Evolutionary conservation across 108 stramenopile genomes (phyloP), one percentile per base, ranked within the genome.

Genomic region (Nannochloropsis gaditana): DNA sequence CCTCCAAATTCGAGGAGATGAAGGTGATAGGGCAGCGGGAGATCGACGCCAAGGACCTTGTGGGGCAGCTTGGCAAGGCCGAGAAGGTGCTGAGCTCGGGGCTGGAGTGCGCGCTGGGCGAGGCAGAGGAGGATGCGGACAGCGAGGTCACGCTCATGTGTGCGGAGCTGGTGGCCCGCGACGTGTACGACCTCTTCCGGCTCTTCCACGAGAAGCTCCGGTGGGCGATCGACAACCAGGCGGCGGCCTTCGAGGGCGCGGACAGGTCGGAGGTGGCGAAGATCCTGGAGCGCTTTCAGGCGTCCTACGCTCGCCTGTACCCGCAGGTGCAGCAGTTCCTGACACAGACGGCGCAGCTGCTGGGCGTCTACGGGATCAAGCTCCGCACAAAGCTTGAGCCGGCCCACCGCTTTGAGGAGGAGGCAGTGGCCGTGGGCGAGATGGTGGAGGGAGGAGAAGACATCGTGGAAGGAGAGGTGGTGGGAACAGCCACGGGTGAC

Each of bases 1-100:
- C 47, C 44, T 88, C 45, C 81, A 84, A 84, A 86, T 91, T 91
- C 82, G 88, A 90, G 89, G 90, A 88, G 11, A 73, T 88, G 45
- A 42, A 11, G 79, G n/a, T 42, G 80, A 43, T 85, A 17, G 10
- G n/a, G 41, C 19, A 73, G 59, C 41, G 31, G 41, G 31, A 59
- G n/a, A 50, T 45, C 45, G 42, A 59, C 3, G 5, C 41, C 21
- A 41, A n/a, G 47, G 50, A 45, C 9, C 9, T 31, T 9, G 21
- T 21, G 42, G 21, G 41, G 83, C 43, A 42, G 41, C 9, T 19
- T n/a, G 41, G 83, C 47, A 41, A 41, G 45, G 83, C 50, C n/a
- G 50, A 73, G 11, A 45, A 9, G 21, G 41, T 83, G 2, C 9
- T 45, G 45, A 42, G 9, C 11, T 45, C 21, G 45, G 41, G 17